Percentiles rank a stretch among this genome's conserved stretches.
Evolutionary conservation across 768 basidiomycete species (phyloP).

Genomic region (Sarcodon aspratus): DNA sequence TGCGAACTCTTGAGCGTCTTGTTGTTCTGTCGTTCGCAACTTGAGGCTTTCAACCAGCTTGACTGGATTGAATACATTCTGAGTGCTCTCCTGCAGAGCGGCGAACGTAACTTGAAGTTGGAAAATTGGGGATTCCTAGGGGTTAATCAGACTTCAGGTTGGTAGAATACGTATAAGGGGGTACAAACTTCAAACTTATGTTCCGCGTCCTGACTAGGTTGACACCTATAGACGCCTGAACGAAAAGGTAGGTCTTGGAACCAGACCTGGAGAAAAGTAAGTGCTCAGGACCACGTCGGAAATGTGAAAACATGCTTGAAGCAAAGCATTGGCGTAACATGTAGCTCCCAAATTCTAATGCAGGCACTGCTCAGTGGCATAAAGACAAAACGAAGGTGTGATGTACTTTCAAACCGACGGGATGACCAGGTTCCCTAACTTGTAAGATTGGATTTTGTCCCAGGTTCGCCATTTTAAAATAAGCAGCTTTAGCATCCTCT

Average conservation of each 20-base stretch:
- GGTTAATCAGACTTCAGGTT: too few species aligned
- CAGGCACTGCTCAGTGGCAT: neutral
- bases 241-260: conserved; percentile 79
- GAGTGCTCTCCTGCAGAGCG: conserved; percentile 65
- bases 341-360: conserved; percentile 89
- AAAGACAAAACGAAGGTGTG: neutral
- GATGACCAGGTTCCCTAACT: conserved; percentile 40
- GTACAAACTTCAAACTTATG: conserved; percentile 29
- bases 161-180: neutral
- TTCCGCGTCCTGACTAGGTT: conserved; percentile 39
- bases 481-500: conserved; percentile 42
- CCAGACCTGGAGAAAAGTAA: conserved; percentile 60
- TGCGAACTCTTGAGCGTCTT: conserved; percentile 93
- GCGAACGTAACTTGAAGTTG: conserved; percentile 76
- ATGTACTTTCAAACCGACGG: conserved; percentile 69
- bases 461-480: conserved; percentile 38
- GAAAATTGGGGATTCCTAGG: conserved; percentile 67
- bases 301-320: conserved; percentile 48
- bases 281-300: neutral
- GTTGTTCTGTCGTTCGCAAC: conserved; percentile 77
- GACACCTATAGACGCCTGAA: conserved; percentile 70
- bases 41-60: conserved; percentile 80
- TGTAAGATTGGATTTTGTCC: conserved; percentile 42
- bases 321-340: conserved; percentile 91
- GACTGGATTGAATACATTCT: conserved; percentile 69